Conservation (phyloP, 2,329 filamentous ascomycete genomes). For the Chalara sp. region DNA sequence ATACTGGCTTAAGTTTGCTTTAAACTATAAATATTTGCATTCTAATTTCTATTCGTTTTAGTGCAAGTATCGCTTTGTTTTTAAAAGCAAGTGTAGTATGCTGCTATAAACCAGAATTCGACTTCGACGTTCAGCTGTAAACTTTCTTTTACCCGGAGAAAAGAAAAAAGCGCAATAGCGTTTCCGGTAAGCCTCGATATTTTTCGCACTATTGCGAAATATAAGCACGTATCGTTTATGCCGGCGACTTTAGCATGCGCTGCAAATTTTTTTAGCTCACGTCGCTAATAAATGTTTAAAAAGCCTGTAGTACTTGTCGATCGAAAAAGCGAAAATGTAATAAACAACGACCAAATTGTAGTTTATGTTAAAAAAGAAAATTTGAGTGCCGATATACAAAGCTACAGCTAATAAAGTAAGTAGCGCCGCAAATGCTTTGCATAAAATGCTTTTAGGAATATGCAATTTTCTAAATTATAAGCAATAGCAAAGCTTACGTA, state of each 20-base stretch:
- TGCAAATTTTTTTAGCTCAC: no score
- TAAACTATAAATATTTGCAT: no score
- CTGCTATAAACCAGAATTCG: constrained; percentile 22
- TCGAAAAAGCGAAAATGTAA: constrained; percentile 58
- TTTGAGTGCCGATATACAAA: constrained; percentile 55
- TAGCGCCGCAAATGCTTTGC: no score
- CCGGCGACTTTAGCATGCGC: no score
- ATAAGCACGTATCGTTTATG: no score
- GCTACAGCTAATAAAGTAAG: constrained; percentile 56
- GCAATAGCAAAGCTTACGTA: constrained; percentile 4
- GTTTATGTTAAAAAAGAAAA: constrained; percentile 49
- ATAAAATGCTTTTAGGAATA: no score
- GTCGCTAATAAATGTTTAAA: no score
- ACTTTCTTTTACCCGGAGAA: constrained; percentile 26
- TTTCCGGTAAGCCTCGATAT: constrained; percentile 31
- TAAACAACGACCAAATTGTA: constrained; percentile 54
- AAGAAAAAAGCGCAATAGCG: constrained; percentile 40
- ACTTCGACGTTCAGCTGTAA: constrained; percentile 17
- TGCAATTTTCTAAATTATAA: no score
- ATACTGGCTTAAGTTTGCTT: no score
- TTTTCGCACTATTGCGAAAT: constrained; percentile 1
- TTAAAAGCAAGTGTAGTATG: no score
- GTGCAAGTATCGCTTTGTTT: background rate
- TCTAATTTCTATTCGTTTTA: no score
- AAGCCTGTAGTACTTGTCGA: constrained; percentile 54